Conservation (phyloP, 108 stramenopile species). For the Cyclotella baltica region DNA sequence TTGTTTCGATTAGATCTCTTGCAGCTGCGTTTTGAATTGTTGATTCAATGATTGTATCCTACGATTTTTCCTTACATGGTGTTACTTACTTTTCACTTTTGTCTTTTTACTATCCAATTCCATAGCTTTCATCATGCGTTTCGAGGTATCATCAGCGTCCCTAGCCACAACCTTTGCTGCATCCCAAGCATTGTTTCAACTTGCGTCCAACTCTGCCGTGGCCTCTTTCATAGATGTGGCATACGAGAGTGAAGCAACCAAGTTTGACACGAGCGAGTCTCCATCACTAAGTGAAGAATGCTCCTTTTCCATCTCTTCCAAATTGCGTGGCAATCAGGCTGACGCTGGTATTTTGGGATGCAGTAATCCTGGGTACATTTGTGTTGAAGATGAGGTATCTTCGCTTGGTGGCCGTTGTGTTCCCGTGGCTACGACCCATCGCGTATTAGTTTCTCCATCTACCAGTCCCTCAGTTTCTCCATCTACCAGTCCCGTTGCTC, state of each 20-base stretch:
- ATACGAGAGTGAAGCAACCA: background rate
- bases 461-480: too few species aligned
- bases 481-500: too few species aligned
- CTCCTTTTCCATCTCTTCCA: background rate
- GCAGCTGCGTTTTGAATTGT: too few species aligned
- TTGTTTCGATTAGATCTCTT: too few species aligned
- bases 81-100: too few species aligned
- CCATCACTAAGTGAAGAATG: constrained; percentile 1
- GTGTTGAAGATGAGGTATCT: background rate
- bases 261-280: background rate
- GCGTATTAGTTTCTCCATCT: too few species aligned
- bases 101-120: too few species aligned
- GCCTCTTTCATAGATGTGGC: background rate
- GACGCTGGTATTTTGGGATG: constrained; percentile 2
- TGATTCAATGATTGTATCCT: too few species aligned
- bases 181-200: background rate
- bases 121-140: background rate
- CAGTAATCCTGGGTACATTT: background rate
- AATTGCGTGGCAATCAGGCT: background rate
- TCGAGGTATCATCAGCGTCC: background rate
- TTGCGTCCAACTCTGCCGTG: background rate
- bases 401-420: constrained; percentile 1
- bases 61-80: too few species aligned
- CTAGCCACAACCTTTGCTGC: background rate
- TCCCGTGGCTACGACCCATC: background rate